Evolutionary conservation across 768 basidiomycete genomes (phyloP).

Genomic region (Boletus bicolor): DNA sequence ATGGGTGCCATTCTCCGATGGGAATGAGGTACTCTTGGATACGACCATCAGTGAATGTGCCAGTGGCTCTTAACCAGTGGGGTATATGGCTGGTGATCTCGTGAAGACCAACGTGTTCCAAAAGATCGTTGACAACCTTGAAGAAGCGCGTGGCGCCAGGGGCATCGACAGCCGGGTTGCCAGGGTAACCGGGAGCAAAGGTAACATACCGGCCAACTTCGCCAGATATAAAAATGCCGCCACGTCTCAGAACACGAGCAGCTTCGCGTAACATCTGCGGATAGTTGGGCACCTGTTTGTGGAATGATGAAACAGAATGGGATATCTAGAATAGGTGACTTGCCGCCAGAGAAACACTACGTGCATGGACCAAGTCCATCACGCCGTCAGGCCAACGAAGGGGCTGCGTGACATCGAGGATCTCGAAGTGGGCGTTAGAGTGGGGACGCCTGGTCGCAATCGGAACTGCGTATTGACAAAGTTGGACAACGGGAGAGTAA

Average conservation of each 20-base stretch:
- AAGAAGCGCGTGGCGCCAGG: slow-evolving; percentile 33
- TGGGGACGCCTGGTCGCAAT: slow-evolving; percentile 64
- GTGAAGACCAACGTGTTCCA: slow-evolving; percentile 38
- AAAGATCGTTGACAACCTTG: slow-evolving; percentile 38
- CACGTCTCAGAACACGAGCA: slow-evolving; percentile 60
- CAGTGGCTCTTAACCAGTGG: slow-evolving; percentile 33
- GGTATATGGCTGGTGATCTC: slow-evolving; percentile 40
- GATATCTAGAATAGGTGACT: slow-evolving; percentile 26
- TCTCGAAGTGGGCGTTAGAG: slow-evolving; percentile 61
- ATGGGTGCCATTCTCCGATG: slow-evolving; percentile 52
- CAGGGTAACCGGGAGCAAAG: slow-evolving; percentile 36
- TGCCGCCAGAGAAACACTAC: slow-evolving; percentile 58
- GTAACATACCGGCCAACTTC: slow-evolving; percentile 52
- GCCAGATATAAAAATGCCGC: slow-evolving; percentile 66
- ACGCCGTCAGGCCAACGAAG: slow-evolving; percentile 49
- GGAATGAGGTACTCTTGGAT: slow-evolving; percentile 42
- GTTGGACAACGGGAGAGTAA: slow-evolving; percentile 2
- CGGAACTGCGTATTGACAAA: slow-evolving; percentile 47
- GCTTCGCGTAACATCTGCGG: slow-evolving; percentile 51
- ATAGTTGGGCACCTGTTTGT: slow-evolving; percentile 53
- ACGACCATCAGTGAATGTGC: slow-evolving; percentile 42
- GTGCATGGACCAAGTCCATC: slow-evolving; percentile 70
- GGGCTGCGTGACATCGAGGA: slow-evolving; percentile 56
- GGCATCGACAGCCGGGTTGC: slow-evolving; percentile 23
- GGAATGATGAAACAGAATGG: slow-evolving; percentile 15